Evolutionary conservation across 2,329 filamentous ascomycete genomes (phyloP).

Genomic region (Aspergillus fijiensis): DNA sequence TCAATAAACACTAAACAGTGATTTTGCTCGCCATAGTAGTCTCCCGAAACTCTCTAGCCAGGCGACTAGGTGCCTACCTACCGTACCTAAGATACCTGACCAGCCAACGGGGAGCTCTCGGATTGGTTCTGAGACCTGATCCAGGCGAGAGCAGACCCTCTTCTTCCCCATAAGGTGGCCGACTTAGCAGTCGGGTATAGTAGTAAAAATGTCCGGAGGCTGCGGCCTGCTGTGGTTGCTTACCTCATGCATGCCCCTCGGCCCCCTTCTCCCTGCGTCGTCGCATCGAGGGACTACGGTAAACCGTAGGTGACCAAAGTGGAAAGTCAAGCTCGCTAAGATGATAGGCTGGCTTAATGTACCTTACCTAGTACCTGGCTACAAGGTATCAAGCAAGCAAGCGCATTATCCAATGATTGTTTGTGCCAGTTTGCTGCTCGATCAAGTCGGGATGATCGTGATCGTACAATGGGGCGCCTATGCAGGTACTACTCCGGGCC

Average conservation of each 20-base stretch:
- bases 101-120: conserved; percentile 15
- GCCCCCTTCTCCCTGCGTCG: no score
- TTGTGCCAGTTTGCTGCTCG: not conserved
- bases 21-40: conserved; percentile 16
- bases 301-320: no score
- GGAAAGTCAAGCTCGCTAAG: not conserved
- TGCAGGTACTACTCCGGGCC: conserved; percentile 5
- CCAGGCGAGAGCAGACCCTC: not conserved
- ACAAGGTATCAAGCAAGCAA: not conserved
- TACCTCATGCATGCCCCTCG: not conserved
- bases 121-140: conserved; percentile 16
- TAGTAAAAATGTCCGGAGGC: not conserved
- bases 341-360: not conserved
- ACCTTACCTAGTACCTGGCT: not conserved
- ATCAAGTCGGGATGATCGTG: conserved; percentile 5
- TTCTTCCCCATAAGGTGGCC: conserved; percentile 3
- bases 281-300: not conserved
- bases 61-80: conserved; percentile 7
- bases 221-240: not conserved
- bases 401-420: not conserved
- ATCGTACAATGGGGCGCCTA: conserved; percentile 7
- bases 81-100: conserved; percentile 9
- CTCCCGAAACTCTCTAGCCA: conserved; percentile 14
- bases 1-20: conserved; percentile 20
- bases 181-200: not conserved